These are phyloP conservation scores for Alternaria sp. DNA, from an alignment of 2,329 filamentous ascomycete species.

Conservation along the genomic window DNA sequence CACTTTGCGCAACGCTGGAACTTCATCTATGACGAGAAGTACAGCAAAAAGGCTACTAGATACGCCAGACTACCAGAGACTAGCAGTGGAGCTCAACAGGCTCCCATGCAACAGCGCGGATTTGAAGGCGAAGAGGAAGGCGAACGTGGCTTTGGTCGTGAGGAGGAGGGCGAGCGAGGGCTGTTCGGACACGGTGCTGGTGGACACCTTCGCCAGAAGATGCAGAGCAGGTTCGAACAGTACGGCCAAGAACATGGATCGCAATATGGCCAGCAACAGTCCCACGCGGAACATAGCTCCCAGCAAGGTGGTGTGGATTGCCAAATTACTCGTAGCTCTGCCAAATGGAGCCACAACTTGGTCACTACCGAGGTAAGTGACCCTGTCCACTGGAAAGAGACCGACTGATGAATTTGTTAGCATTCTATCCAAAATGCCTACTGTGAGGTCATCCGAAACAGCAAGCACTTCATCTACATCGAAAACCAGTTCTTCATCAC, in stretches of 20 bases:
- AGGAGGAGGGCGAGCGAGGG: conserved; percentile 45
- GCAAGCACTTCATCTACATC: conserved; percentile 79
- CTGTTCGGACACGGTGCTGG: conserved; percentile 39
- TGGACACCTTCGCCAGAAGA: conserved; percentile 37
- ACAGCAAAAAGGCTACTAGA: conserved; percentile 65
- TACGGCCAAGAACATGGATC: conserved; percentile 27
- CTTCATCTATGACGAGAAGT: conserved; percentile 87
- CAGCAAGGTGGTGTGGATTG: conserved; percentile 43
- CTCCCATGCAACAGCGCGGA: conserved; percentile 44
- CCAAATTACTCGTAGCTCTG: conserved; percentile 51
- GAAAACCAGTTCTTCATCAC: conserved; percentile 93
- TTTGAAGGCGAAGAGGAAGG: conserved; percentile 48
- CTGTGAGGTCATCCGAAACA: conserved; percentile 73
- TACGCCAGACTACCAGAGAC: conserved; percentile 53
- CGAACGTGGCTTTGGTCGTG: conserved; percentile 48
- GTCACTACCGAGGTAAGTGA: conserved; percentile 61
- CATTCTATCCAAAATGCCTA: conserved; percentile 92
- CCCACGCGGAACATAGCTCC: conserved; percentile 43
- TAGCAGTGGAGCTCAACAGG: conserved; percentile 44
- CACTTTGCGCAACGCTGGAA: conserved; percentile 93
- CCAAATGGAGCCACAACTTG: conserved; percentile 68
- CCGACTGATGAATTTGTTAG: conserved; percentile 30
- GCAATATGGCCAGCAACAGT: conserved; percentile 30
- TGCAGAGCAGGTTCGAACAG: conserved; percentile 36
- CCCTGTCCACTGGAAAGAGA: not conserved